Evolutionary conservation across 2,329 filamentous ascomycete species (phyloP).

Genomic region (Neocatenulostroma microsporum): DNA sequence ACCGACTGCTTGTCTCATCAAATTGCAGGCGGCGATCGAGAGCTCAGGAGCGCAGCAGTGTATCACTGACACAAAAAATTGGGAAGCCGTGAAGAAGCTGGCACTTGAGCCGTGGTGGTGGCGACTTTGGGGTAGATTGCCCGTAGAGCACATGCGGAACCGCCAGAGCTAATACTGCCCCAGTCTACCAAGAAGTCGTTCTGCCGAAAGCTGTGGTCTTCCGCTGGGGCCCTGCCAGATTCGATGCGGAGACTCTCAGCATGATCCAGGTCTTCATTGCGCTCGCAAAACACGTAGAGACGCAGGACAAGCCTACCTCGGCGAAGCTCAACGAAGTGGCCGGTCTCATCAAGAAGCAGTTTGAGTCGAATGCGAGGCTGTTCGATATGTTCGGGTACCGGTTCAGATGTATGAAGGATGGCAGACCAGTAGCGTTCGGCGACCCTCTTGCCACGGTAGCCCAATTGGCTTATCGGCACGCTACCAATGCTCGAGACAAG

Average conservation of each 20-base stretch:
- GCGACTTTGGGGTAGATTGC: neutral
- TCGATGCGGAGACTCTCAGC: neutral
- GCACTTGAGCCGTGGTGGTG: neutral
- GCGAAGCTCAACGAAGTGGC: neutral
- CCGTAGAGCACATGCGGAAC: neutral
- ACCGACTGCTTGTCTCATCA: neutral
- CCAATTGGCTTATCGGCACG: neutral
- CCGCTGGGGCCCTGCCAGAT: neutral
- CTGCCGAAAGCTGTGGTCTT: neutral
- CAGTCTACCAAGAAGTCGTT: neutral
- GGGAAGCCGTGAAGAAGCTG: neutral
- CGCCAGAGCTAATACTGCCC: neutral
- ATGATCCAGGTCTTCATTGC: neutral
- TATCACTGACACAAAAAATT: neutral
- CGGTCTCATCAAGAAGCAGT: neutral
- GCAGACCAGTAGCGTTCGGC: neutral
- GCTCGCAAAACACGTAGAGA: neutral
- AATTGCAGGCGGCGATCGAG: neutral
- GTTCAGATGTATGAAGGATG: neutral
- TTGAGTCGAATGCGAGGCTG: neutral
- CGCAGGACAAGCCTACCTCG: neutral
- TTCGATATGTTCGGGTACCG: neutral
- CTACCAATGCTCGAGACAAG: neutral
- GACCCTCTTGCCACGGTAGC: neutral
- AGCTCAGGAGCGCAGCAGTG: neutral